These are phyloP conservation scores for Saccharomycopsis capsularis DNA, from an alignment of 805 yeast species.

Conservation along the genomic window DNA sequence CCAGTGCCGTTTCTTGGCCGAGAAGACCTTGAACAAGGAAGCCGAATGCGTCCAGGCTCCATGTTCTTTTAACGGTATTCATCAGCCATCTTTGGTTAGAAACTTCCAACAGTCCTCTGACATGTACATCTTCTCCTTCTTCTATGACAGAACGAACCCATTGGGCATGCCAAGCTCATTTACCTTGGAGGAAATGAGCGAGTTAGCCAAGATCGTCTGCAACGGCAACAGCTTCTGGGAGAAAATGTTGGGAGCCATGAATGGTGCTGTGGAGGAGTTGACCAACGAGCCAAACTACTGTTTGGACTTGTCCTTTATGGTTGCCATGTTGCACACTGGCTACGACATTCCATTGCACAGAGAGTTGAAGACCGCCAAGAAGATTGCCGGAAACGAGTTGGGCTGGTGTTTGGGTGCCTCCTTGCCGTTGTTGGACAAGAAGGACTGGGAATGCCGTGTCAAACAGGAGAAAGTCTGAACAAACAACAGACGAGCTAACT, in stretches of 20 bases:
- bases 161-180: constrained; percentile 91
- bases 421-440: constrained; percentile 71
- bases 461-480: background rate
- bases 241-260: constrained; percentile 54
- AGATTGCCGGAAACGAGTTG: constrained; percentile 78
- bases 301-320: constrained; percentile 83
- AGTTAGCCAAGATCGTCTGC: constrained; percentile 79
- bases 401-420: constrained; percentile 99
- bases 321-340: constrained; percentile 88
- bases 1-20: constrained; percentile 84
- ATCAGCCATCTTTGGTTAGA: constrained; percentile 83
- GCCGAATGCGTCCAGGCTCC: constrained; percentile 66
- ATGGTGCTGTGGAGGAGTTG: constrained; percentile 59
- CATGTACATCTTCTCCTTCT: constrained; percentile 86
- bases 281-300: constrained; percentile 89
- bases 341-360: constrained; percentile 88
- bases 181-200: constrained; percentile 76
- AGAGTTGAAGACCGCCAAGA: constrained; percentile 89
- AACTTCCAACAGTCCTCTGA: constrained; percentile 71
- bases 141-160: constrained; percentile 91
- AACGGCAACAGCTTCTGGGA: constrained; percentile 75
- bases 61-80: constrained; percentile 95
- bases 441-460: constrained; percentile 62
- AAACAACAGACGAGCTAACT: background rate
- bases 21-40: constrained; percentile 76